Evolutionary conservation across 108 stramenopile species (phyloP), one percentile per base, ranked within the genome.

Genomic region (Cyclotella atomus): DNA sequence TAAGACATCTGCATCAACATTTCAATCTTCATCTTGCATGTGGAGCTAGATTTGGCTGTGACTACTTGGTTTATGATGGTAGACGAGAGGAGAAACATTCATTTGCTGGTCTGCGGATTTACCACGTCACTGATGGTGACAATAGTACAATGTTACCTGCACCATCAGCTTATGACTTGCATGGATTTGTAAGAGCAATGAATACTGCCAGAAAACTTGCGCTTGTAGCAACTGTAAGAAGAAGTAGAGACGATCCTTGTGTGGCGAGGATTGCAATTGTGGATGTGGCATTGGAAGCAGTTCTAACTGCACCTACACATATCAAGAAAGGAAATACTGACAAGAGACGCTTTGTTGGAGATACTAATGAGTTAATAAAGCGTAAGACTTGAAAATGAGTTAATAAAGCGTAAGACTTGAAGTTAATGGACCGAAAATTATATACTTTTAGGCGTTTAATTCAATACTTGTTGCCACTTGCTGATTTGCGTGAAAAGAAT

Each of bases 121-220:
- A 82, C 75, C 30, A 30, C 14, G 45, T 59, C 17, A 24, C 70
- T 41, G 61, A 52, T 33, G 34, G 62, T 27, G 56, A 52, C 25
- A 34, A 68, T 19, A 30, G 15, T 15, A 46, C 66, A 29, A 43
- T 70, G 32, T 43, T 84, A 54, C 90, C 89, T 12, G 5, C 79
- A 50, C 91, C 89, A 20, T 59, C 85, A 35, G 86, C 95, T 19
- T 93, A 89, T 73, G 89, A 87, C 43, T 50, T 96, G 54, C 60
- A 84, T 6, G 90, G 92, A 25, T 93, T 76, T 76, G 95, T 93
- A 0, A 69, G 95, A 53, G 68, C 84, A 33, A 75, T 96, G 60
- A 92, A 96, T 71, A 93, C 91, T 28, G 95, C 92, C 25, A 83
- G 91, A 23, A 96, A 96, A 61, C 65, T 96, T 16, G 91, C 92